Percentiles rank a stretch among this genome's conserved stretches.
Conservation (phyloP, 805 yeast genomes). For the Sungouiella blattae region DNA sequence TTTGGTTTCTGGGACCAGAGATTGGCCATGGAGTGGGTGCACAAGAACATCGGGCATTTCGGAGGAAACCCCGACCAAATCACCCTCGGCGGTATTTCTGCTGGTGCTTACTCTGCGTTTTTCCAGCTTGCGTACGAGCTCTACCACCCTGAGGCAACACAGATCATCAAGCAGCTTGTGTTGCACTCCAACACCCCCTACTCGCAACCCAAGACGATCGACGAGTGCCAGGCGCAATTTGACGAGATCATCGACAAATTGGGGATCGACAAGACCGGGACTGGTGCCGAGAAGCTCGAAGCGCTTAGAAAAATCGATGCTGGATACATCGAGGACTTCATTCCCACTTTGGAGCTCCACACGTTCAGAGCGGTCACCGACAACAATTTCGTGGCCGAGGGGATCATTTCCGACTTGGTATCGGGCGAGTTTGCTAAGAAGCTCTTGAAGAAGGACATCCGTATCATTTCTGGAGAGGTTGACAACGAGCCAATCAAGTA, state of each 20-base stretch:
- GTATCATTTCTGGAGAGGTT: slow-evolving; percentile 30
- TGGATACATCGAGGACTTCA: slow-evolving; percentile 9
- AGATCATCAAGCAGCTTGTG: slow-evolving; percentile 36
- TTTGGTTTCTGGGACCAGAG: slow-evolving; percentile 48
- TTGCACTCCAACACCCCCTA: slow-evolving; percentile 35
- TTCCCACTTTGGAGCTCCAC: slow-evolving; percentile 21
- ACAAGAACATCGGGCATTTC: slow-evolving; percentile 37
- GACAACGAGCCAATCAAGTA: slow-evolving; percentile 30
- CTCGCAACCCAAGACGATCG: slow-evolving; percentile 36
- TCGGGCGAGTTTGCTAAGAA: slow-evolving; percentile 24
- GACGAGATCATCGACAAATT: slow-evolving; percentile 30
- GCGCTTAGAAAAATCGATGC: slow-evolving; percentile 17
- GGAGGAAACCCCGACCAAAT: slow-evolving; percentile 45
- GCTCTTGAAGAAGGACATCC: slow-evolving; percentile 14
- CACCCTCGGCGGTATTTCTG: slow-evolving; percentile 45
- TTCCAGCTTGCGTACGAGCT: slow-evolving; percentile 41
- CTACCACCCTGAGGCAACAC: slow-evolving; percentile 36
- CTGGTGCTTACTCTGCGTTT: slow-evolving; percentile 41
- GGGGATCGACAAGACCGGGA: slow-evolving; percentile 11
- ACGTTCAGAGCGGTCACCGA: slow-evolving; percentile 42
- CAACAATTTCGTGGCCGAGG: slow-evolving; percentile 29
- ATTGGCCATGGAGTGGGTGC: slow-evolving; percentile 45
- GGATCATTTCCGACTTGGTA: slow-evolving; percentile 27
- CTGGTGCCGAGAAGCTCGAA: slow-evolving; percentile 13
- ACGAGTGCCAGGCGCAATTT: slow-evolving; percentile 33